phyloP scores from a whole-genome alignment of 2,329 filamentous ascomycete species.

The Ramularia collo-cygni region DNA sequence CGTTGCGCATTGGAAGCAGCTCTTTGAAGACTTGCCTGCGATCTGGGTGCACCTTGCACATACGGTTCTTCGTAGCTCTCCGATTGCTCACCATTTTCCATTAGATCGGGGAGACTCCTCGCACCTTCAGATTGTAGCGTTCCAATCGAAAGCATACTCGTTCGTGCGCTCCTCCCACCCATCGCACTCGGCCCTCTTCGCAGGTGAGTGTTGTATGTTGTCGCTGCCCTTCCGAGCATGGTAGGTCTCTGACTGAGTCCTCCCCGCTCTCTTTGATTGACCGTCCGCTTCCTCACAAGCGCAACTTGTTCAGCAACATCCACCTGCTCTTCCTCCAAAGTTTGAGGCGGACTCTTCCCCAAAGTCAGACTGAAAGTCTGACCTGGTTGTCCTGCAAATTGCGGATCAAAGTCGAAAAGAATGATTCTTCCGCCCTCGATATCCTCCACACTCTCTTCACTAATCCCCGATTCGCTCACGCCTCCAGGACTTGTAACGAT shows the following conservation, averaged over 20 bases:
- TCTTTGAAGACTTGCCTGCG: slow-evolving; percentile 28
- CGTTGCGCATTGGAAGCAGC: slow-evolving; percentile 60
- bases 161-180: slow-evolving; percentile 12
- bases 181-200: slow-evolving; percentile 11
- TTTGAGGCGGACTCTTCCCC: slow-evolving; percentile 29
- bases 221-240: slow-evolving; percentile 29
- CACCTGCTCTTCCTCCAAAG: slow-evolving; percentile 28
- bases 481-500: slow-evolving; percentile 33
- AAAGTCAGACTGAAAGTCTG: slow-evolving; percentile 31
- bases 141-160: slow-evolving; percentile 21
- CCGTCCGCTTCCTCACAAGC: slow-evolving; percentile 30
- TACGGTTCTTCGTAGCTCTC: slow-evolving; percentile 31
- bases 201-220: slow-evolving; percentile 21
- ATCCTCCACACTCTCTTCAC: slow-evolving; percentile 30
- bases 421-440: slow-evolving; percentile 33
- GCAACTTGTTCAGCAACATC: slow-evolving; percentile 31
- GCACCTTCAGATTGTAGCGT: slow-evolving; percentile 25
- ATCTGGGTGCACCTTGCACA: slow-evolving; percentile 28
- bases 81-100: slow-evolving; percentile 23
- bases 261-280: slow-evolving; percentile 28
- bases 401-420: slow-evolving; percentile 23
- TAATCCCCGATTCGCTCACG: slow-evolving; percentile 22
- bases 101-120: slow-evolving; percentile 26
- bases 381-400: slow-evolving; percentile 30
- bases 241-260: slow-evolving; percentile 27